Evolutionary conservation across 441 rosid genomes (phyloP).

Genomic region (Euphorbia corollata): DNA sequence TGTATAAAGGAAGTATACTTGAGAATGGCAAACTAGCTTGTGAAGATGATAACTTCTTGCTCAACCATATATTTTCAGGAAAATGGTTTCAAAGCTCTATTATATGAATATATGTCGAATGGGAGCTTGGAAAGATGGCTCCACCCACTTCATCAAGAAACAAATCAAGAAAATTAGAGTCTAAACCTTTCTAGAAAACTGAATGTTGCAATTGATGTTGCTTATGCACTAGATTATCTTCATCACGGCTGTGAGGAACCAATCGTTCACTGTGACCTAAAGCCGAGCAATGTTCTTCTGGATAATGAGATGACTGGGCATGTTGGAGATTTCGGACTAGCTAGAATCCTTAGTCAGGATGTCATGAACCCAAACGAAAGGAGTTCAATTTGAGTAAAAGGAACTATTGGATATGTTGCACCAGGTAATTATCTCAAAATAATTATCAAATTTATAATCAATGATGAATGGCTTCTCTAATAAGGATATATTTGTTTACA

Average conservation of each 20-base stretch:
- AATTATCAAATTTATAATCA: too few relatives aligned
- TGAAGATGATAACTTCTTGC: constrained; percentile 11
- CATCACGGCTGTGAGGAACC: constrained; percentile 2
- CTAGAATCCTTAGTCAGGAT: background rate
- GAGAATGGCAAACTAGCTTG: background rate
- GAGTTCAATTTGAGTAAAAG: background rate
- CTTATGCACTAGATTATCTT: constrained; percentile 8
- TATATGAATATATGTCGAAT: constrained; percentile 19
- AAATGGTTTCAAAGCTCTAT: constrained; percentile 14
- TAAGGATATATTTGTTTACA: too few relatives aligned
- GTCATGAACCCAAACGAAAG: background rate
- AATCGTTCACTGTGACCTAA: constrained; percentile 14
- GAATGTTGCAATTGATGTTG: constrained; percentile 11
- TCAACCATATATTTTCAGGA: constrained; percentile 12
- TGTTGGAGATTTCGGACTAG: constrained; percentile 11
- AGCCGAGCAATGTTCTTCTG: constrained; percentile 11
- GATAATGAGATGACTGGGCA: constrained; percentile 9
- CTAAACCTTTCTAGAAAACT: constrained; percentile 8
- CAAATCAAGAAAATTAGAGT: background rate
- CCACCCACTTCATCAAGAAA: constrained; percentile 7
- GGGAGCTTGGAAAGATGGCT: constrained; percentile 19
- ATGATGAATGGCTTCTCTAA: too few relatives aligned
- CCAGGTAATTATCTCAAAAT: background rate
- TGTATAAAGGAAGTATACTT: constrained; percentile 8
- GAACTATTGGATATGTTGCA: constrained; percentile 7